These are phyloP conservation scores for Amauroascus niger DNA, from an alignment of 2,329 filamentous ascomycete genomes.

Conservation along the genomic window DNA sequence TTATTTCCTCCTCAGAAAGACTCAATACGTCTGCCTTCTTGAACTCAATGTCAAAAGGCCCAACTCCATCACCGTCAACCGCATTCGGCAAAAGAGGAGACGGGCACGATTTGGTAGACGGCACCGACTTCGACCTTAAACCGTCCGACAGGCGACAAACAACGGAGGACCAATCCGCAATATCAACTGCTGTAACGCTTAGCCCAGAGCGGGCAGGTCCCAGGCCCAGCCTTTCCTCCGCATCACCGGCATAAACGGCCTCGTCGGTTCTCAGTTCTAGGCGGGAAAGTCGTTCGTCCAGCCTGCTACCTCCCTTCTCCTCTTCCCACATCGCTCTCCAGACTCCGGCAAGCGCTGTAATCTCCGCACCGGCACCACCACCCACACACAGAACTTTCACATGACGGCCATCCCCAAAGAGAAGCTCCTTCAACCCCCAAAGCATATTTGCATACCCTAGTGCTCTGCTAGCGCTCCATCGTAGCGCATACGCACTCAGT, in stretches of 20 bases:
- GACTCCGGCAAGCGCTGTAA: conserved; percentile 53
- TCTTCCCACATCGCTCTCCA: conserved; percentile 32
- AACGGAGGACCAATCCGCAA: conserved; percentile 64
- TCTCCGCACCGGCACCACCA: conserved; percentile 57
- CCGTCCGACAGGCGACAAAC: conserved; percentile 48
- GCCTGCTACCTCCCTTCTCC: not conserved
- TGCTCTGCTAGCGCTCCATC: conserved; percentile 83
- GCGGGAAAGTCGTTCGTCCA: not conserved
- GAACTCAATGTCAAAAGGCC: conserved; percentile 33
- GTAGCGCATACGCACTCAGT: conserved; percentile 71
- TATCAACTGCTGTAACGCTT: conserved; percentile 62
- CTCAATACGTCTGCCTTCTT: conserved; percentile 44
- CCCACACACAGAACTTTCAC: conserved; percentile 48
- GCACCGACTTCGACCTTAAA: conserved; percentile 38
- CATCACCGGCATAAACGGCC: conserved; percentile 3
- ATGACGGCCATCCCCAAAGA: not conserved
- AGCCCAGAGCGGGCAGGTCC: conserved; percentile 17
- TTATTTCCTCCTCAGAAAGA: conserved; percentile 31
- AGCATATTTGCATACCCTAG: conserved; percentile 67
- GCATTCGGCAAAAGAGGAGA: conserved; percentile 23
- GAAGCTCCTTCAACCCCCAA: conserved; percentile 2
- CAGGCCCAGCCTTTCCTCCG: not conserved
- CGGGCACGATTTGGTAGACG: conserved; percentile 22
- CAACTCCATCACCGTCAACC: not conserved
- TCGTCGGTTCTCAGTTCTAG: conserved; percentile 16